Base-by-base conservation (phyloP, 2,329 filamentous ascomycete species). In the Beauveria pseudobassiana region DNA sequence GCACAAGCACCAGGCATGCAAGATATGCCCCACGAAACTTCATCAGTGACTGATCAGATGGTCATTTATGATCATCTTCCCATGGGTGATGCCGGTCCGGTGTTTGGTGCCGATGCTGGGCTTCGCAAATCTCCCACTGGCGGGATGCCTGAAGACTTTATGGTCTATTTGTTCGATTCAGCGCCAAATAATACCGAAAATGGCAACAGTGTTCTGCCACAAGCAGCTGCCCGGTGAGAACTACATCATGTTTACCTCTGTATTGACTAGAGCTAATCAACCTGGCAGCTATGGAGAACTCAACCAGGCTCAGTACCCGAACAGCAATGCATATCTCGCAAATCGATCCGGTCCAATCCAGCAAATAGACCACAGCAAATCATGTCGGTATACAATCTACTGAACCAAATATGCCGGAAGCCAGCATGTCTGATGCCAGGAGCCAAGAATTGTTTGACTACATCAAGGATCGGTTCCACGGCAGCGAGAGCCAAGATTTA, bases 301-400 rank as follows among this genome's bases (percentile, higher is more conserved):
- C 43, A 78, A 80, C 52, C 74, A 75, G 62, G 79, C 75, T 30
- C 70, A 73, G 38, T 73, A 73, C 55, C 42, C 59, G 2, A 50
- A 26, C 16, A 55, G 24, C n/a, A 45, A 43, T 24, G 24, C 51
- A 20, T 53, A 61, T 34, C 34, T 61, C 12, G 30, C 22, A 34
- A 50, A n/a, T 18, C 51, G 22, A 14, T 14, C 51, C 2, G 51
- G 43, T 12, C 51, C 51, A 16, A 55, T 67, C 67, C 62, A 71
- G 78, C 83, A 83, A 40, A 77, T 81, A n/a, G 79, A 14, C 82
- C 85, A 3, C 87, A 90, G 67, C 90, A 96, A 69, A 87, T 93
- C 42, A 96, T 96, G 92, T 90, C 91, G 20, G 90, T 96, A 53
- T 93, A 88, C 62, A 96, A 89, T 68, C 82, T 96, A 45, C 81